A percentile compares a stretch with the other conserved stretches of the same genome.
phyloP scores from a whole-genome alignment of 2,329 filamentous ascomycete species.

The Fusarium illudens region DNA sequence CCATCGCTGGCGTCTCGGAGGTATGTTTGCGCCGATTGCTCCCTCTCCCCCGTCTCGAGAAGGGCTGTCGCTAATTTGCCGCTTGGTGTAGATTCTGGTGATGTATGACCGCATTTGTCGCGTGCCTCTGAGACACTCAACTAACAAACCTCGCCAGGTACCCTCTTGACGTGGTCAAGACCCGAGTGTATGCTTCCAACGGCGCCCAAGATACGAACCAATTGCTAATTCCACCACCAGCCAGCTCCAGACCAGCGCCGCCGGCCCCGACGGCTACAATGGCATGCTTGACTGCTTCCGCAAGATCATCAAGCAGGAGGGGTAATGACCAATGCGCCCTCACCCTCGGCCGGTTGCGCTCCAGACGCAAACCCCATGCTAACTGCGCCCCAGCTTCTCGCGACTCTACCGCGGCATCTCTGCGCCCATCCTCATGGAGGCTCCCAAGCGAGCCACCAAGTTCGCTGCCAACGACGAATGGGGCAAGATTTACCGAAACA shows the following conservation, averaged over 20 bases:
- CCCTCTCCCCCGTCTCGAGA: slow-evolving; percentile 37
- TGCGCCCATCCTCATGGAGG: slow-evolving; percentile 97
- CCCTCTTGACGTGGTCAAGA: slow-evolving; percentile 98
- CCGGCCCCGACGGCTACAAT: slow-evolving; percentile 86
- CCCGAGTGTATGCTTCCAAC: slow-evolving; percentile 77
- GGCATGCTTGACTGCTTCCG: slow-evolving; percentile 98
- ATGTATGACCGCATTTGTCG: slow-evolving; percentile 66
- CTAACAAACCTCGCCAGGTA: slow-evolving; percentile 71
- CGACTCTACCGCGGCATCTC: slow-evolving; percentile 95
- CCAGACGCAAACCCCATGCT: slow-evolving; percentile 21
- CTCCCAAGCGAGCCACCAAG: slow-evolving; percentile 92
- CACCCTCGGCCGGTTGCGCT: slow-evolving; percentile 10
- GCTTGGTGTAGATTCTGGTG: slow-evolving; percentile 74
- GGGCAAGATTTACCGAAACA: slow-evolving; percentile 90
- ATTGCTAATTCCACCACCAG: slow-evolving; percentile 56
- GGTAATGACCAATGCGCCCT: slow-evolving; percentile 62
- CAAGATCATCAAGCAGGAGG: slow-evolving; percentile 96
- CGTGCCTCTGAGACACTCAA: slow-evolving; percentile 21
- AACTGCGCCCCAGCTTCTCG: slow-evolving; percentile 69
- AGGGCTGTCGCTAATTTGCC: slow-evolving; percentile 24
- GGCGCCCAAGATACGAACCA: slow-evolving; percentile 18
- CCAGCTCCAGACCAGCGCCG: slow-evolving; percentile 82
- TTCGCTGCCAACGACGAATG: slow-evolving; percentile 99
- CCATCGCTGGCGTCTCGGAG: slow-evolving; percentile 97
- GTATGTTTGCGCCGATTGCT: slow-evolving; percentile 58